Evolutionary conservation across 495 filamentous ascomycete species (phyloP), one percentile per base, ranked within the genome.

Genomic region (Trypethelium eluteriae): DNA sequence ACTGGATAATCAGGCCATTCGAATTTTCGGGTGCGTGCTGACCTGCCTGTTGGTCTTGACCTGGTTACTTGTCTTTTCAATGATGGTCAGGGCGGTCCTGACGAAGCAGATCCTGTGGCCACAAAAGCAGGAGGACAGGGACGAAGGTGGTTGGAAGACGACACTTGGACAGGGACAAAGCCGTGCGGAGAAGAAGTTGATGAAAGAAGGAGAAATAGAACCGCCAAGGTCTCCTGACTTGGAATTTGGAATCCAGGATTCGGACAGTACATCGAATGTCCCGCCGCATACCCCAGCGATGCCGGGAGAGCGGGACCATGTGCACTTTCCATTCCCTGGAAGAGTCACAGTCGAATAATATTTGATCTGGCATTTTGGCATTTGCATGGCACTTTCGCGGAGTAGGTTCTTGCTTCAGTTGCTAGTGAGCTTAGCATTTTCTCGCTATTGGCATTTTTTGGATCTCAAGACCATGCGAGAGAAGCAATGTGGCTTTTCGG

Each of bases 31-130:
- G 0, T 89, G 86, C 68, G 86, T 82, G 12, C 80, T 91, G 75
- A 82, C 85, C 0, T 75, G 78, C 18, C 78, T 84, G 2, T 73
- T 93, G 2, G 74, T 93, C 10, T 32, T 86, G n/a, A 83, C 86
- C 63, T 94, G 90, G 84, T 70, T 85, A 12, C 80, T 88, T 66
- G 88, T 96, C 34, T 85, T 88, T 64, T 77, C 71, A 12, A 84
- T 82, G 77, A 93, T 93, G 90, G 65, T 91, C 63, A 76, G 84
- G 1, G 88, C 89, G 25, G 80, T 96, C 44, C 73, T 82, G 64
- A 70, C 78, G 53, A 84, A 80, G 68, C 81, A 91, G 68, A 81
- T 91, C 25, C 74, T 92, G 3, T 91, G 88, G 89, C 88, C 89
- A 2, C 83, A 88, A 73, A 86, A 84, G 68, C 85, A 86, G 34